phyloP scores from a whole-genome alignment of 352 stramenopile genomes.

The Pythium phragmitis region DNA sequence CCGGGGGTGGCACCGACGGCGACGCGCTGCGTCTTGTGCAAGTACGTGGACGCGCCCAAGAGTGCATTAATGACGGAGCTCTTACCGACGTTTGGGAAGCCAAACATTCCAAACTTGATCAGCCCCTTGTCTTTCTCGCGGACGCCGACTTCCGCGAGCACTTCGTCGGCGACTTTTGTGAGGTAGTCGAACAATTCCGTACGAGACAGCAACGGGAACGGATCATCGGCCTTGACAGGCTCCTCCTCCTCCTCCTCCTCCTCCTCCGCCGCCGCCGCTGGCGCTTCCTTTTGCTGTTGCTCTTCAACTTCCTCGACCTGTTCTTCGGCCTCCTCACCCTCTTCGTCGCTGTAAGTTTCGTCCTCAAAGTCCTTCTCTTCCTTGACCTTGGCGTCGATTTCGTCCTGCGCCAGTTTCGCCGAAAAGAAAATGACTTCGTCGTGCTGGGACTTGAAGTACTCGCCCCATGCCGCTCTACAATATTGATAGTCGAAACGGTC shows the following conservation, averaged over 20 bases:
- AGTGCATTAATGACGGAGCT: slow-evolving; percentile 99
- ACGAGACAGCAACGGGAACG: slow-evolving; percentile 70
- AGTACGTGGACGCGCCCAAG: slow-evolving; percentile 94
- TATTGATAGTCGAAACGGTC: background rate
- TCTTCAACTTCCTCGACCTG: slow-evolving; percentile 37
- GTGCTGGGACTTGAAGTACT: slow-evolving; percentile 92
- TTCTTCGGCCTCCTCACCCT: slow-evolving; percentile 29
- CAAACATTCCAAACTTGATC: slow-evolving; percentile 97
- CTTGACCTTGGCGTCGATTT: slow-evolving; percentile 84
- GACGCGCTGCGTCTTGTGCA: slow-evolving; percentile 95
- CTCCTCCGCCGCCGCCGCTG: background rate
- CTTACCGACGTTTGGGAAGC: slow-evolving; percentile 99
- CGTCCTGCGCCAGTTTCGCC: slow-evolving; percentile 93
- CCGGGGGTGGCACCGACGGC: slow-evolving; percentile 97
- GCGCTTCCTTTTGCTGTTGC: background rate
- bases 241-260: slow-evolving; percentile 24
- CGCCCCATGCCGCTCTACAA: slow-evolving; percentile 86
- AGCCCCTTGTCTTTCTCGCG: slow-evolving; percentile 81
- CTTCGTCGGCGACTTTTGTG: slow-evolving; percentile 45
- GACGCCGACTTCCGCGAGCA: slow-evolving; percentile 57
- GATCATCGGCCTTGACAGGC: slow-evolving; percentile 17
- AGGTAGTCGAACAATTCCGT: slow-evolving; percentile 78
- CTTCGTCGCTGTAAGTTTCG: slow-evolving; percentile 17
- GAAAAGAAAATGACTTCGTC: slow-evolving; percentile 98
- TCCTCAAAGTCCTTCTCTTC: slow-evolving; percentile 42